Evolutionary conservation across 2,329 filamentous ascomycete genomes (phyloP).

Genomic region (Aspergillus pseudoterreus): DNA sequence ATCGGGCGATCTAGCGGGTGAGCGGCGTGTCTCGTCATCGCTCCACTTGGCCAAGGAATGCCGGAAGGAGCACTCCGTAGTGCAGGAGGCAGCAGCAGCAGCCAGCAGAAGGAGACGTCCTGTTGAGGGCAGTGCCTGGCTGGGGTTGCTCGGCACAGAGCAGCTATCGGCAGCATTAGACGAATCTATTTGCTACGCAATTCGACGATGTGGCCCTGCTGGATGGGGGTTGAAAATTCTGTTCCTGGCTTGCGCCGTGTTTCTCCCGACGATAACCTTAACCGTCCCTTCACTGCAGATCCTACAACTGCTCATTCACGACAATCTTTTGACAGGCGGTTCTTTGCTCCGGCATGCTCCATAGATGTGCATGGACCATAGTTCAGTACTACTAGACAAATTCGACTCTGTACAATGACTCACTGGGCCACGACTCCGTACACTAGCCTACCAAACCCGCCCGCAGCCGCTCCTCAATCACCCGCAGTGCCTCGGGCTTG

Average conservation of each 20-base stretch:
- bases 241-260: neutral
- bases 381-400: too few relatives aligned
- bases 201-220: too few relatives aligned
- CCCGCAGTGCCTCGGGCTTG: slow-evolving; percentile 37
- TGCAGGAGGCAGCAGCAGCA: too few relatives aligned
- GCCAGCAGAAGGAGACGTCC: too few relatives aligned
- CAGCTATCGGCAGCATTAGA: neutral
- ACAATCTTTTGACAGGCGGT: neutral
- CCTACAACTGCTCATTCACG: neutral
- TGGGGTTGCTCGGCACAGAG: too few relatives aligned
- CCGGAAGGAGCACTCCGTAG: too few relatives aligned
- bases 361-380: neutral
- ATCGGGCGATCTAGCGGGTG: too few relatives aligned
- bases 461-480: slow-evolving; percentile 40
- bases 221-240: too few relatives aligned
- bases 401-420: neutral
- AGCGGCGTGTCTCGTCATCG: too few relatives aligned
- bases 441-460: slow-evolving; percentile 25
- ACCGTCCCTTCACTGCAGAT: neutral
- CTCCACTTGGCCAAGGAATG: too few relatives aligned
- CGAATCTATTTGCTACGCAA: neutral
- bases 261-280: neutral
- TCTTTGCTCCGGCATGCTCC: neutral
- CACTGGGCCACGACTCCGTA: neutral
- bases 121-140: too few relatives aligned